These are phyloP conservation scores for Ceratobasidium sp. DNA, from an alignment of 1,284 basidiomycete species.

Conservation along the genomic window DNA sequence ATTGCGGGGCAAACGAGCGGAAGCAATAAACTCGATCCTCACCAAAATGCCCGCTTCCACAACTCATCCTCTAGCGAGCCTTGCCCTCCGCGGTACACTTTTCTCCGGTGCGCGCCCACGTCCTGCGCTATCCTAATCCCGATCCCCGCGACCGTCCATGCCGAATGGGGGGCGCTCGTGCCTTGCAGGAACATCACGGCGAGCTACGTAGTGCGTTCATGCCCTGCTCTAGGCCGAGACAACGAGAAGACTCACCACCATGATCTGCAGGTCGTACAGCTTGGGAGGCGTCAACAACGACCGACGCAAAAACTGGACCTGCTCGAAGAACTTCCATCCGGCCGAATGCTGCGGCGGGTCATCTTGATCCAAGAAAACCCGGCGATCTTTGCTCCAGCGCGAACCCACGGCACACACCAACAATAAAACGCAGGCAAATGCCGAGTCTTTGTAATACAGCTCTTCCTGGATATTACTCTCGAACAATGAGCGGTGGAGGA, in stretches of 20 bases:
- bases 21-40: constrained; percentile 36
- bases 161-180: constrained; percentile 73
- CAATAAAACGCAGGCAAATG: constrained; percentile 75
- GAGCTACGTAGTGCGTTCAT: constrained; percentile 48
- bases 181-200: constrained; percentile 61
- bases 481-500: constrained; percentile 84
- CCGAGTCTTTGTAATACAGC: constrained; percentile 66
- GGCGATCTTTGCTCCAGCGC: constrained; percentile 70
- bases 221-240: constrained; percentile 53
- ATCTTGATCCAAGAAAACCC: constrained; percentile 63
- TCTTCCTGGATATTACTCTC: constrained; percentile 68
- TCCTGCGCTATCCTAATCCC: constrained; percentile 76
- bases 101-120: constrained; percentile 71
- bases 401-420: constrained; percentile 81
- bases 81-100: constrained; percentile 54
- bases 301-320: constrained; percentile 66
- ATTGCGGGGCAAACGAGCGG: constrained; percentile 12
- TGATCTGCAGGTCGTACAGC: constrained; percentile 79
- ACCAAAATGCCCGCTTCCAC: constrained; percentile 87
- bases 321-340: constrained; percentile 81
- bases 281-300: constrained; percentile 66
- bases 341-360: constrained; percentile 60
- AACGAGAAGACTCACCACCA: constrained; percentile 54
- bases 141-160: constrained; percentile 77
- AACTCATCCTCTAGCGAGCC: constrained; percentile 62